Percentiles rank a stretch among this genome's conserved stretches.
phyloP scores from a whole-genome alignment of 805 yeast genomes.

The Candida manassasensis region DNA sequence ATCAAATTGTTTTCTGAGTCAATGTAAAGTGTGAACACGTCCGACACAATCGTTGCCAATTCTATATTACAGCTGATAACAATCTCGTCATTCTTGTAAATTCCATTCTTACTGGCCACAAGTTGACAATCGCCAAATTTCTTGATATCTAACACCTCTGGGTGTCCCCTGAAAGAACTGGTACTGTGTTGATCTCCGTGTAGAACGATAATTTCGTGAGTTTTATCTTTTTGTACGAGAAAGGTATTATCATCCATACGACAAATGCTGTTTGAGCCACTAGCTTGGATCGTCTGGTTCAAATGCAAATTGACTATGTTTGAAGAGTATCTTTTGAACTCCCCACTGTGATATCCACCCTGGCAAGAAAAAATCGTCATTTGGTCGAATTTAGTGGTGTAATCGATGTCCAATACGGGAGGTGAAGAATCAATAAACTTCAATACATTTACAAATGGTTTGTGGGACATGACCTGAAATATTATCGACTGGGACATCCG shows the following conservation, averaged over 20 bases:
- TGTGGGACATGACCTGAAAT: constrained; percentile 19
- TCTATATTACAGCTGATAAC: background rate
- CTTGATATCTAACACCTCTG: constrained; percentile 1
- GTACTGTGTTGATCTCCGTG: background rate
- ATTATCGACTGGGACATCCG: constrained; percentile 26
- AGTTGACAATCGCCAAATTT: background rate
- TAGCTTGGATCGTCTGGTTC: constrained; percentile 1
- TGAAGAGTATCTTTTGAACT: constrained; percentile 13
- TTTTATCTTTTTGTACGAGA: background rate
- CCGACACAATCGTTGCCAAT: background rate
- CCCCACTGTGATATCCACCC: constrained; percentile 35
- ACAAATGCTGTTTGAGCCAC: background rate
- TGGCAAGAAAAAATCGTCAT: constrained; percentile 20
- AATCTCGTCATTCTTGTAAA: background rate
- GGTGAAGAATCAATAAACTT: constrained; percentile 22
- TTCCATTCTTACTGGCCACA: background rate
- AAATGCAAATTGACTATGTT: background rate
- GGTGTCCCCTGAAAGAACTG: background rate
- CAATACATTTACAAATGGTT: constrained; percentile 24
- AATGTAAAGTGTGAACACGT: background rate
- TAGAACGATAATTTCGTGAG: background rate
- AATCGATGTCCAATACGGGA: constrained; percentile 25
- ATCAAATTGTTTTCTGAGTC: background rate
- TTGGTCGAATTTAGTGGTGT: constrained; percentile 4
- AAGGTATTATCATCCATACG: background rate